These are phyloP conservation scores for Uronychia binucleata DNA, from an alignment of 73 alveolate genomes.

Conservation along the genomic window DNA sequence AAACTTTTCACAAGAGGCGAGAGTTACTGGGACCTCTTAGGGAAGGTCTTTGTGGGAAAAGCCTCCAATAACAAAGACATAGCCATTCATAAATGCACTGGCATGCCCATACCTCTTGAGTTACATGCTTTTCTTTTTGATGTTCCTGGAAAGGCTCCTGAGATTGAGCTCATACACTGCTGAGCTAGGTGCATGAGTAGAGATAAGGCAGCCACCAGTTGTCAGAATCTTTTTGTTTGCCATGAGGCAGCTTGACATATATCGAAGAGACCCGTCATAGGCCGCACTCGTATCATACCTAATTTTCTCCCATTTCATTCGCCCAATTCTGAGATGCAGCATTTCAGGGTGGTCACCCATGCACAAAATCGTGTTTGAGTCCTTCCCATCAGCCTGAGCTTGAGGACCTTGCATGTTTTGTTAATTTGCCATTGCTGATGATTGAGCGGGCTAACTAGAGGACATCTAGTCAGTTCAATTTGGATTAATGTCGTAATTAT, in stretches of 20 bases:
- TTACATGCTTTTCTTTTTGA: constrained; percentile 48
- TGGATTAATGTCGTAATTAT: not conserved
- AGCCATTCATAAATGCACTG: constrained; percentile 47
- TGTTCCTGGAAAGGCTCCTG: constrained; percentile 36
- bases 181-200: constrained; percentile 54
- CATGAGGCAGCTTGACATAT: constrained; percentile 46
- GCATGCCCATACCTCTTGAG: constrained; percentile 68
- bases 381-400: constrained; percentile 9
- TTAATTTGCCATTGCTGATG: not conserved
- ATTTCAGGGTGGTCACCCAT: constrained; percentile 35
- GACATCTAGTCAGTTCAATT: not conserved
- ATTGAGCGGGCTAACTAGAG: not conserved
- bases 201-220: constrained; percentile 67
- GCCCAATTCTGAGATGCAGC: constrained; percentile 20
- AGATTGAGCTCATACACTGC: constrained; percentile 35
- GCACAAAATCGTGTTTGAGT: constrained; percentile 16
- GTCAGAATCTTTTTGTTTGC: constrained; percentile 50
- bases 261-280: constrained; percentile 50
- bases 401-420: not conserved
- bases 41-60: constrained; percentile 74
- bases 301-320: constrained; percentile 42
- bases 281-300: constrained; percentile 34
- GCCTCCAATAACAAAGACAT: constrained; percentile 75
- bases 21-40: constrained; percentile 65
- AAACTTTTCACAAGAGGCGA: constrained; percentile 65